Base-by-base conservation (phyloP, 495 filamentous ascomycete genomes). In the Lasiosphaeria ovina region DNA sequence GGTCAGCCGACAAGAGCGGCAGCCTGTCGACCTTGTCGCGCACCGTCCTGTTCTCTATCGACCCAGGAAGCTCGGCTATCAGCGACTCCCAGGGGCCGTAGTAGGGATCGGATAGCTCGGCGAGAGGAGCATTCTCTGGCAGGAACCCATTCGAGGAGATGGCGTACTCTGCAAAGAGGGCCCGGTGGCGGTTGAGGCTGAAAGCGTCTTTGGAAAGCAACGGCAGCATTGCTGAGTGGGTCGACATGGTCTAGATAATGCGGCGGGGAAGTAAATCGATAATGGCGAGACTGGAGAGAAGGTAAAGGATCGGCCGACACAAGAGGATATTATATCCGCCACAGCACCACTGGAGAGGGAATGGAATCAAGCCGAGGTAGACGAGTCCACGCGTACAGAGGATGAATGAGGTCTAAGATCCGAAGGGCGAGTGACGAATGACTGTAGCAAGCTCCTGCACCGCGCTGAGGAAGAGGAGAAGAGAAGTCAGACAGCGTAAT, bases 61-160 rank as follows among this genome's bases (percentile, higher is more conserved):
- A 74, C 0, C 78, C 72, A 59, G 92, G 87, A 5, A 97, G 71
- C 59, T 91, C 88, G 3, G 78, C 74, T 3, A 87, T 77, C 14
- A 95, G 74, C 32, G 77, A 71, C 69, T 97, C 92, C 92, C 92
- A 97, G 53, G 85, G 85, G 11, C 78, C 76, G 68, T 95, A 96
- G 75, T 95, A 96, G 2, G 82, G 77, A 64, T 91, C 79, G 3
- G 89, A 85, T 9, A 96, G 79, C 8, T 74, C 60, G 14, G 83
- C 77, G 4, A 97, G 78, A 6, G 92, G 93, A 3, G 80, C 70
- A 48, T 89, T 79, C 17, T 84, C 69, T 0, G 92, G 89, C 24
- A 97, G 87, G 69, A 97, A 97, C 45, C 92, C 92, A 74, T 89
- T 70, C 10, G 50, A 54, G 0, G 74, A 67, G 16, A 77, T 51